phyloP scores from a whole-genome alignment of 345 rosid genomes.

The Sisymbrium irio region DNA sequence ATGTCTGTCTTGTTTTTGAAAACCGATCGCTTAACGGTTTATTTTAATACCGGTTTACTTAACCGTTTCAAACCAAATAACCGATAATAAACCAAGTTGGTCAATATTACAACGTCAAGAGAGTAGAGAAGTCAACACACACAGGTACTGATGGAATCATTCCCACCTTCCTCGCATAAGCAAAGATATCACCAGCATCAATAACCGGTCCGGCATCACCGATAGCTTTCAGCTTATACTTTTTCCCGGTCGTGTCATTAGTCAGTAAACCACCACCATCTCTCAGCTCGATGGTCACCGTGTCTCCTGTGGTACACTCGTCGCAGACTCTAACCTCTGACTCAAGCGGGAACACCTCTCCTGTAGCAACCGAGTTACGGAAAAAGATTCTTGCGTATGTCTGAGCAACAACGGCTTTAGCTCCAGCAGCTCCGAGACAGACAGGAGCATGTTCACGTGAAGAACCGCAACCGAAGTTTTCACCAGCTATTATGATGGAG shows the following conservation, averaged over 20 bases:
- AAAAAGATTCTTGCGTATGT: slow-evolving; percentile 89
- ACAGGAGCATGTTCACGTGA: slow-evolving; percentile 98
- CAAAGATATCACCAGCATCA: slow-evolving; percentile 77
- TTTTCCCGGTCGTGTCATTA: slow-evolving; percentile 77
- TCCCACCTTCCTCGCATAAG: slow-evolving; percentile 70
- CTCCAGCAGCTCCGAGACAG: slow-evolving; percentile 82
- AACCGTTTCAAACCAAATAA: background rate
- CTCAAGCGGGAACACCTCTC: slow-evolving; percentile 78
- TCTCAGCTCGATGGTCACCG: slow-evolving; percentile 62
- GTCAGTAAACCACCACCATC: slow-evolving; percentile 58
- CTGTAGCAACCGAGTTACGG: slow-evolving; percentile 85
- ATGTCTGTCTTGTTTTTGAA: background rate
- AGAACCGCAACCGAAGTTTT: slow-evolving; percentile 88
- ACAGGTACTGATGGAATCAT: slow-evolving; percentile 55
- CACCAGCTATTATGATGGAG: slow-evolving; percentile 67
- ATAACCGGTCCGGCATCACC: slow-evolving; percentile 88
- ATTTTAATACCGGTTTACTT: background rate
- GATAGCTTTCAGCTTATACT: slow-evolving; percentile 66
- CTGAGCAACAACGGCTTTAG: slow-evolving; percentile 64
- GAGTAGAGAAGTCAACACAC: slow-evolving; percentile 5
- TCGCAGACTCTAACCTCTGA: slow-evolving; percentile 76
- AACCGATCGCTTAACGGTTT: background rate
- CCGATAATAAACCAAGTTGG: background rate
- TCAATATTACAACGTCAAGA: background rate
- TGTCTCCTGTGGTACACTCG: slow-evolving; percentile 77